Evolutionary conservation across 441 rosid genomes (phyloP), one percentile per base, ranked within the genome.

Genomic region (Sinapis alba): DNA sequence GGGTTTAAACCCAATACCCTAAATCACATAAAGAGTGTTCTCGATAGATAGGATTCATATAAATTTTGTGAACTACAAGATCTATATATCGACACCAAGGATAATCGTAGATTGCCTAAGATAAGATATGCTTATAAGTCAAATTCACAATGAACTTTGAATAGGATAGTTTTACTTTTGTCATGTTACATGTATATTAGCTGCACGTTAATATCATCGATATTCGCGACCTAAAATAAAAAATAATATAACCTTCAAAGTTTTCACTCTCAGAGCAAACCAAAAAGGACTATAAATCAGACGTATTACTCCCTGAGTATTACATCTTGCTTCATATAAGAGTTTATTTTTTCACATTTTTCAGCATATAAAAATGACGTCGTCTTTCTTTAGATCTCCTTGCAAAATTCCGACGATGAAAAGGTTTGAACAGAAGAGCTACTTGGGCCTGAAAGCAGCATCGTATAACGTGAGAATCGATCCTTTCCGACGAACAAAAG

Each of bases 361-460:
- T 13, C 27, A 50, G n/a, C 56, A 60, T 15, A 58, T 16, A 15
- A 11, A 5, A n/a, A 84, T 83, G 84, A 61, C 75, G 63, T 79
- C 86, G 7, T 62, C 70, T 16, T 58, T 79, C 56, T 51, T 77
- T 50, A 56, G 64, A 60, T 65, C 78, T 51, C 74, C 83, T 20
- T 59, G 61, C 56, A 69, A 72, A 9, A 71, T 71, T 63, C 82
- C 80, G 23, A 7, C 68, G 0, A 24, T 77, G 56, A 81, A 72
- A 67, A 63, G 63, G n/a, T 65, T 77, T 7, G 82, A 79, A 32
- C 23, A 69, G 8, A 76, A 66, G 36, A 65, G 69, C 41, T 71
- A 76, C 75, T 26, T 59, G 7, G 76, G 84, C 7, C 72, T 72
- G 26, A 74, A 64, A 54, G 56, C 73, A 7, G 19, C 75, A 19